phyloP scores from a whole-genome alignment of 306 rosid genomes.

The Elaeagnus macrophylla region DNA sequence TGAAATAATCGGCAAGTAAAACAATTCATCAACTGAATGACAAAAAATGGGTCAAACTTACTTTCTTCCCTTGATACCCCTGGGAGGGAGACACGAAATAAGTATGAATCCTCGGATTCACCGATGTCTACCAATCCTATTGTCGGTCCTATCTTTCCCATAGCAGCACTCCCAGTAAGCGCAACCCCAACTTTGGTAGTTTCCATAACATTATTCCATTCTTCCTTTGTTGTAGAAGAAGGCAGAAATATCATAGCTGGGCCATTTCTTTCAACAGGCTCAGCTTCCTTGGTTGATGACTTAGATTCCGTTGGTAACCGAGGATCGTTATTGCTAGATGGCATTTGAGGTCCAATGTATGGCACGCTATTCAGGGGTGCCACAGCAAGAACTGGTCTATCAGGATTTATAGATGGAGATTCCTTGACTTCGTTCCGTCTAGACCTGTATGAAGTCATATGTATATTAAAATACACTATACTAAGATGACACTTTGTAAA shows the following conservation, averaged over 20 bases:
- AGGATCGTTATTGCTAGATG: conserved; percentile 25
- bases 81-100: conserved; percentile 72
- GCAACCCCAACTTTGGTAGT: conserved; percentile 46
- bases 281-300: conserved; percentile 22
- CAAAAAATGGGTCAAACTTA: conserved; percentile 32
- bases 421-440: conserved; percentile 7
- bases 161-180: conserved; percentile 64
- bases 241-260: conserved; percentile 52
- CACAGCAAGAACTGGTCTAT: conserved; percentile 23
- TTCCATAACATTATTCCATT: conserved; percentile 47
- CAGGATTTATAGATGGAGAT: conserved; percentile 22
- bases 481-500: too few relatives aligned
- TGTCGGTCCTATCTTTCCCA: conserved; percentile 53
- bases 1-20: neutral
- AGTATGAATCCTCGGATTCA: conserved; percentile 55
- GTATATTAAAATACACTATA: neutral
- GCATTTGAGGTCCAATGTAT: conserved; percentile 33
- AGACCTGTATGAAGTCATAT: conserved; percentile 14
- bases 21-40: neutral
- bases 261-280: conserved; percentile 25
- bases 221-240: conserved; percentile 42
- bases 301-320: conserved; percentile 22
- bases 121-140: conserved; percentile 72
- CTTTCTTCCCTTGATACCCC: conserved; percentile 82
- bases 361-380: conserved; percentile 44